A percentile compares a stretch with the other conserved stretches of the same genome.
Conservation (phyloP, 495 filamentous ascomycete species). For the Hypoxylon rickii region DNA sequence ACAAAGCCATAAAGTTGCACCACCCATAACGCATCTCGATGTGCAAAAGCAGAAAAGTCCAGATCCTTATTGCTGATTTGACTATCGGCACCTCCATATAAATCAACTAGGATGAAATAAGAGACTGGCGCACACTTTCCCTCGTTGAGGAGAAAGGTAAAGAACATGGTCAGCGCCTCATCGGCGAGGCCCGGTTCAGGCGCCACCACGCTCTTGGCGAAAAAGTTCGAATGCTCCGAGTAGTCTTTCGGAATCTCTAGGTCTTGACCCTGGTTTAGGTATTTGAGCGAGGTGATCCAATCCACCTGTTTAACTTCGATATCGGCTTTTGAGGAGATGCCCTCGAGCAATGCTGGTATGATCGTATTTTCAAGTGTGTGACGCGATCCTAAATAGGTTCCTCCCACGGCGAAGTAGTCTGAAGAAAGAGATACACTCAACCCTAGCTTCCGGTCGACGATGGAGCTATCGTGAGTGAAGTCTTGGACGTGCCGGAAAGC, state of each 20-base stretch:
- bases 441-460: slow-evolving; percentile 39
- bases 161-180: slow-evolving; percentile 41
- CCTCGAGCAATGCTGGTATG: slow-evolving; percentile 34
- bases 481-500: slow-evolving; percentile 42
- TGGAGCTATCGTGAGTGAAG: slow-evolving; percentile 32
- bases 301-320: slow-evolving; percentile 13
- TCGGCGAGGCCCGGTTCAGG: slow-evolving; percentile 27
- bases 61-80: slow-evolving; percentile 43
- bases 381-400: slow-evolving; percentile 41
- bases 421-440: slow-evolving; percentile 41
- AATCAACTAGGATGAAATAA: slow-evolving; percentile 50
- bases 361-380: slow-evolving; percentile 33
- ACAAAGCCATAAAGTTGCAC: slow-evolving; percentile 54
- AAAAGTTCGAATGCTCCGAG: slow-evolving; percentile 48
- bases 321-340: slow-evolving; percentile 16
- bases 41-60: slow-evolving; percentile 48
- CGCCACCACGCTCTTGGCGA: slow-evolving; percentile 50
- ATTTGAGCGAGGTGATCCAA: slow-evolving; percentile 39
- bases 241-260: slow-evolving; percentile 37
- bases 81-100: slow-evolving; percentile 53
- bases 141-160: slow-evolving; percentile 36
- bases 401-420: slow-evolving; percentile 39
- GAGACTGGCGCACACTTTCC: slow-evolving; percentile 6
- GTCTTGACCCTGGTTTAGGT: slow-evolving; percentile 32
- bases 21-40: slow-evolving; percentile 53